Evolutionary conservation across 1,284 basidiomycete species (phyloP), one percentile per base, ranked within the genome.

Genomic region (Bjerkandera adusta): DNA sequence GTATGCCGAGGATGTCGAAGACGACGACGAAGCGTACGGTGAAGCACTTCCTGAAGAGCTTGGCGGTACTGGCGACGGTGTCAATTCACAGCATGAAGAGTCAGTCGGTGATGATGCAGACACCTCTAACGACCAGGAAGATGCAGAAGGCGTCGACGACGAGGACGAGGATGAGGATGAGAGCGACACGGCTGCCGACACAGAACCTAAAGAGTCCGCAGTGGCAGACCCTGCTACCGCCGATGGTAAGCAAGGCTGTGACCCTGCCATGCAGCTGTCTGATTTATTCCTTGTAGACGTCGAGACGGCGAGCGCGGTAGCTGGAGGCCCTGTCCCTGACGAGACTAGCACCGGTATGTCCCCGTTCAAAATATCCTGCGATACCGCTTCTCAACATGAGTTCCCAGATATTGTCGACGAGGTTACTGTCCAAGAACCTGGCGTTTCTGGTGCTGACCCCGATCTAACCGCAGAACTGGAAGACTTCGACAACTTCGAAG

Each of bases 21-120:
- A 67, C n/a, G 64, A 60, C 37, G 60, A 65, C 21, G 64, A 64
- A 29, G 41, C 47, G 8, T 63, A 60, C 32, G 60, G 57, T 3
- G 60, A 64, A 16, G 58, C 57, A 21, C 48, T 57, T 8, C 50
- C 55, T 1, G 58, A 61, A 36, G 62, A 60, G 7, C 6, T 56
- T 2, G 55, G 47, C 3, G 54, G 49, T 13, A 45, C 40, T 27
- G 41, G 51, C 6, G 37, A 36, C 13, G 45, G 33, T 29, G 53
- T 47, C 16, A 50, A 47, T 27, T 21, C 18, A 13, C 13, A 26
- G n/a, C 16, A 43, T 5, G 46, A 51, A 11, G 29, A 48, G 5
- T 30, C 21, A 21, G 30, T 13, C 13, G 48, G 50, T 32, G 45
- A 45, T 30, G 43, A 29, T 16, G 8, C 39, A 26, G 11, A 15